Evolutionary conservation across 2,329 filamentous ascomycete species (phyloP), one percentile per base, ranked within the genome.

Genomic region (Xylaria polymorpha): DNA sequence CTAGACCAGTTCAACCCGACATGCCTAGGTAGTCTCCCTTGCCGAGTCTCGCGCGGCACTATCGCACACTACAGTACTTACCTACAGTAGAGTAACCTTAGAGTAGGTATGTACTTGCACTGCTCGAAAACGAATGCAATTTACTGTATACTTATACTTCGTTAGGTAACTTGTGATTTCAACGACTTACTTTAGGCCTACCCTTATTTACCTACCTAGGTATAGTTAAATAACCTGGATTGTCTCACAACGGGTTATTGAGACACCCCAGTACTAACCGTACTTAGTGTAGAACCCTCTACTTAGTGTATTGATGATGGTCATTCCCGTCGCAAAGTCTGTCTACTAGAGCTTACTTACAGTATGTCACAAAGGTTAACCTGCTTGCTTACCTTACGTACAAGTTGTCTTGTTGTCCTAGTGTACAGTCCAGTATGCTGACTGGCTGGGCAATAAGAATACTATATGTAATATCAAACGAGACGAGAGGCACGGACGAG

Each of bases 401-500:
- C 25, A 29, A 4, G 25, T 3, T 3, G 25, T 29, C 25, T 2
- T 29, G 25, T 29, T 29, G 25, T 29, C 25, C 43, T 37, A 35
- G 32, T 35, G 8, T 35, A 35, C 8, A 35, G n/a, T n/a, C n/a
- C n/a, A n/a, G n/a, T n/a, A 29, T 29, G 25, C 25, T 29, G 25
- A 4, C 25, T 29, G 25, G 25, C 25, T 29, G 25, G 25, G 25
- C 25, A 29, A 29, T 29, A 2, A 29, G 4, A 29, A 29, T 2
- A 29, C 25, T 29, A 29, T 29, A 29, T 29, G 25, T 29, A 7
- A 25, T 25, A 48, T 32, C 48, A 50, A 50, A 50, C 46, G 12
- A 50, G 44, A 50, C 46, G 12, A 50, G 44, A 48, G 22, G 46
- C 46, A 32, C 25, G 15, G 25, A 51, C 48, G 48, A 51, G 48